Evolutionary conservation across 768 basidiomycete genomes (phyloP), one percentile per base, ranked within the genome.

Genomic region (Cystobasidiopsis lactophilus): DNA sequence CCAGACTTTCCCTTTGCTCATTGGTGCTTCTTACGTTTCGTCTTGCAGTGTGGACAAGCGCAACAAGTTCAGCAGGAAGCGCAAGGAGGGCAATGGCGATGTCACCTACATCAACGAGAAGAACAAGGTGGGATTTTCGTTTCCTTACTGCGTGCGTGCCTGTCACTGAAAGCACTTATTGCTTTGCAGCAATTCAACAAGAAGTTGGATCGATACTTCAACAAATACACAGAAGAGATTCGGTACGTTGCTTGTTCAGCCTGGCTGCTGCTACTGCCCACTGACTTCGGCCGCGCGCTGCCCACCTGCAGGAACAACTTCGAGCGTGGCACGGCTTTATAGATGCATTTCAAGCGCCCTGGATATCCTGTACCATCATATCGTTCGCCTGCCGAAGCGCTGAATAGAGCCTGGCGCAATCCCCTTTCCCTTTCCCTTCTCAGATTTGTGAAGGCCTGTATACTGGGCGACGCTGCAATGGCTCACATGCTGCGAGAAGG

Each of bases 151-250:
- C 45, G 11, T n/a, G 24, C 9, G n/a, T 13, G 14, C 14, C 7
- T 35, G 33, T 27, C 23, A 21, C 26, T 47, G 41, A 19, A 11
- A 43, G 19, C 27, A 9, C 33, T 38, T 38, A 54, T 41, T n/a
- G n/a, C n/a, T 35, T 16, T 35, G 33, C 44, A 52, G 52, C 46
- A 53, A 31, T 64, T 98, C 75, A 98, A 98, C 72, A 57, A 58
- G 50, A 85, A 96, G 68, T 80, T 82, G 67, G 89, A 95, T 68
- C 77, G 85, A 57, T 86, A 93, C 68, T 91, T 85, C 72, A 84
- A 91, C 75, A 88, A 91, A 63, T 93, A 95, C 64, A 98, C 93
- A 1, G 69, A 83, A 40, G 89, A 95, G 66, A 95, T 95, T 16
- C 7, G 33, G 33, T 35, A 35, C 33, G 33, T 35, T 16, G 33